Evolutionary conservation across 495 filamentous ascomycete genomes (phyloP).

Genomic region (Niebla homalea): DNA sequence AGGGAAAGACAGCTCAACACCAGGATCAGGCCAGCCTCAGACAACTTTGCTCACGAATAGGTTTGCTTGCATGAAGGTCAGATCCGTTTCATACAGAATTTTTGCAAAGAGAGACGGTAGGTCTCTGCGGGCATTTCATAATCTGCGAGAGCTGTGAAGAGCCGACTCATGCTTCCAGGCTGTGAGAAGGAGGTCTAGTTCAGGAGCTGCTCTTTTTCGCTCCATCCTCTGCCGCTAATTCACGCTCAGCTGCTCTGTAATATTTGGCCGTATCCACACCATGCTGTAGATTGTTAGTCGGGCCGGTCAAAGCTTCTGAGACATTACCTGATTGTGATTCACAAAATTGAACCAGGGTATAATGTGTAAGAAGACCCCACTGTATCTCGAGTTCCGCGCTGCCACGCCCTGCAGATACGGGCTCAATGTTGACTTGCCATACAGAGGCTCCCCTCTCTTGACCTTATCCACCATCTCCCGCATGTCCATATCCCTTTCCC

Average conservation of each 20-base stretch:
- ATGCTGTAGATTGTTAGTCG: conserved; percentile 41
- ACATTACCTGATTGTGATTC: conserved; percentile 66
- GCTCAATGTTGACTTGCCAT: conserved; percentile 63
- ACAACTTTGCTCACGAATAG: no score
- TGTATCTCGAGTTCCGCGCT: conserved; percentile 81
- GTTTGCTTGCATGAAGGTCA: no score
- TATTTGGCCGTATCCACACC: conserved; percentile 98
- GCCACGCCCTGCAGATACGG: conserved; percentile 91
- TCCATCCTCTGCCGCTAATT: conserved; percentile 64
- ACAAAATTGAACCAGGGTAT: conserved; percentile 96
- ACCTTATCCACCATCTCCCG: conserved; percentile 92
- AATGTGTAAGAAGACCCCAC: conserved; percentile 64
- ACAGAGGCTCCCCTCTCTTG: conserved; percentile 82
- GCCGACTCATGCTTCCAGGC: no score
- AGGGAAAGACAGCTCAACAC: conserved; percentile 38
- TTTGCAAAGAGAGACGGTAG: neutral
- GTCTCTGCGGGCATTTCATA: neutral
- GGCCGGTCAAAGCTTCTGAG: neutral
- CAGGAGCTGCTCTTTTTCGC: neutral
- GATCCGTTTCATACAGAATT: neutral
- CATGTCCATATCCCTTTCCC: conserved; percentile 94
- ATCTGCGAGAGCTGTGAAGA: no score
- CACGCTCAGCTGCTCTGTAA: conserved; percentile 88
- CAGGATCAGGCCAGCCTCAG: conserved; percentile 11
- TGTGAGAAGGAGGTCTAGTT: neutral